Percentiles rank a stretch among this genome's conserved stretches.
Evolutionary conservation across 2,329 filamentous ascomycete genomes (phyloP).

Genomic region (Colletotrichum chlorophyti): DNA sequence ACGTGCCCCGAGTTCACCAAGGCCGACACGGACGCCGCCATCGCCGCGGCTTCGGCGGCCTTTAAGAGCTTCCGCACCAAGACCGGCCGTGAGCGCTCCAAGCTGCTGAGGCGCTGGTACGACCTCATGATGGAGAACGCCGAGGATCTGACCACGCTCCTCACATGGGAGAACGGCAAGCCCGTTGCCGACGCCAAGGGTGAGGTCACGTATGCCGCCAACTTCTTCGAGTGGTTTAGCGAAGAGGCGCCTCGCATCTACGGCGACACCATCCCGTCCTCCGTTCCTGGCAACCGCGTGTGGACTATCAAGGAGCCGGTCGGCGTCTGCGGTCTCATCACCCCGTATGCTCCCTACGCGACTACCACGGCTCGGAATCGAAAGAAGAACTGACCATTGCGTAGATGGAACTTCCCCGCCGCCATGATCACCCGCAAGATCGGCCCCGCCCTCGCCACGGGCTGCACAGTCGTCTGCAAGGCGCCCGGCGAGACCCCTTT

Average conservation of each 20-base stretch:
- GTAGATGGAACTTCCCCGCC: constrained; percentile 82
- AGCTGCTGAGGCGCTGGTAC: constrained; percentile 81
- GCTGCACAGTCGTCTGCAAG: constrained; percentile 93
- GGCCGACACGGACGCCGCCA: constrained; percentile 80
- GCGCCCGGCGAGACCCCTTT: constrained; percentile 92
- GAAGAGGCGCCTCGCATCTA: constrained; percentile 79
- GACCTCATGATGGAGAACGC: constrained; percentile 79
- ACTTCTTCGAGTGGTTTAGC: constrained; percentile 82
- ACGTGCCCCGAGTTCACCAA: constrained; percentile 84
- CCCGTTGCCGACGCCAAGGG: constrained; percentile 76
- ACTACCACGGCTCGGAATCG: not conserved
- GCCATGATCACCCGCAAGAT: constrained; percentile 78
- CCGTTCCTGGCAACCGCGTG: constrained; percentile 74
- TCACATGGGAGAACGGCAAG: constrained; percentile 93
- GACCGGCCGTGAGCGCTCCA: constrained; percentile 77
- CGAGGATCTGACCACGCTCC: constrained; percentile 81
- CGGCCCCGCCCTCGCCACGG: constrained; percentile 83
- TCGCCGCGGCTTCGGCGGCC: constrained; percentile 81
- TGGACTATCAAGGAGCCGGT: constrained; percentile 84
- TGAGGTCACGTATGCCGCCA: constrained; percentile 75
- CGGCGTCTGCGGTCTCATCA: constrained; percentile 83
- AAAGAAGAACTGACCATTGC: not conserved
- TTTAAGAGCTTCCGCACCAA: constrained; percentile 73
- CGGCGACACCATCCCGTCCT: constrained; percentile 77
- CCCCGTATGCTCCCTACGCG: constrained; percentile 56